Base-by-base conservation (phyloP, 495 filamentous ascomycete species). In the Annulohypoxylon moriforme region DNA sequence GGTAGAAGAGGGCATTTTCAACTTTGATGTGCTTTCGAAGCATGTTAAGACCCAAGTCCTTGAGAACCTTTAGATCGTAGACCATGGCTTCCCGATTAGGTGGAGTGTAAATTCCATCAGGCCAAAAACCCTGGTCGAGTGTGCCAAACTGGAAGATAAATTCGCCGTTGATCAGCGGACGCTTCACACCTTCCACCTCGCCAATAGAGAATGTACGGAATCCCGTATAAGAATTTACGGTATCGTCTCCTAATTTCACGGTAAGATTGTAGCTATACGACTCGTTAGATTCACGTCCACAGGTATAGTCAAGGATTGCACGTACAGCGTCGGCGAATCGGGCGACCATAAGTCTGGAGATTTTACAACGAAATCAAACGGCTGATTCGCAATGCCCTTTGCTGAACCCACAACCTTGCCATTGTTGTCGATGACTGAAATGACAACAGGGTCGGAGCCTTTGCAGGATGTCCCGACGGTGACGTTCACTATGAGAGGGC, bases 11-110 rank as follows among this genome's bases (percentile, higher is more conserved):
- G 7, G 87, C 86, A 0, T 84, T 80, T 72, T 92, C 90, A 10
- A 91, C 83, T 82, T 92, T 92, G 80, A 92, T 90, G 68, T 92
- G 90, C 75, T 92, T 92, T 8, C 90, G 85, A 27, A 91, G 75
- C 85, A 86, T 88, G 75, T 91, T 92, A 77, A 89, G 89, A 2
- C 89, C 89, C 1, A 91, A 75, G 4, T 77, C 76, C 76, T 92
- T 91, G 53, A 91, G 72, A 29, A 87, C 67, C 53, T 89, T 47
- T 3, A 92, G 74, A 76, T 92, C 90, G 50, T 83, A 91, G 0
- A 87, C 79, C 89, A 92, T 90, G 0, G 89, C 90, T 60, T 91
- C 88, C 1, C 78, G 73, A 18, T 80, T 90, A 0, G 89, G 90
- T 0, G 90, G 84, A 0, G 83, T 80, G 68, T 91, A 86, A 22